These are phyloP conservation scores for Nyssa sinensis DNA, from an alignment of 148 eudicot species.

Conservation along the genomic window DNA sequence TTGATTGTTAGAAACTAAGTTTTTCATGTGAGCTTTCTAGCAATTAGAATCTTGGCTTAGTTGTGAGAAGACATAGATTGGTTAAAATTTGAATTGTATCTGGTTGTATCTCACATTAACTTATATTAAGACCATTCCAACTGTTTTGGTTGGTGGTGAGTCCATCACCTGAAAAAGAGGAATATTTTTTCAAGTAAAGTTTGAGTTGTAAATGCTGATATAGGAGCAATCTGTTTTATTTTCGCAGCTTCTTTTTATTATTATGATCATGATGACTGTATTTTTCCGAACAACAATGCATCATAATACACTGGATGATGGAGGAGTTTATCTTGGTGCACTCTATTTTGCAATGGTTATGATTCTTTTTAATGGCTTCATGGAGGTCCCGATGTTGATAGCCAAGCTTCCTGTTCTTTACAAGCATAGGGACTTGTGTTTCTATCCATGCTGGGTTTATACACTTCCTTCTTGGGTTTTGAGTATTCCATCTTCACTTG, in stretches of 20 bases:
- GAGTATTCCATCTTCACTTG: slow-evolving; percentile 71
- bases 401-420: slow-evolving; percentile 89
- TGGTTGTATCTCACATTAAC: neutral
- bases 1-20: neutral
- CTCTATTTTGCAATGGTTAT: slow-evolving; percentile 80
- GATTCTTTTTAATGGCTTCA: slow-evolving; percentile 91
- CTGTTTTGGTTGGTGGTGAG: neutral
- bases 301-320: slow-evolving; percentile 72
- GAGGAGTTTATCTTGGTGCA: slow-evolving; percentile 82
- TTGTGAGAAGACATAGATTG: neutral
- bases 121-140: neutral
- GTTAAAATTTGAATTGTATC: neutral
- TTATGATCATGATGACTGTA: slow-evolving; percentile 70
- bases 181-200: neutral
- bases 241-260: slow-evolving; percentile 74
- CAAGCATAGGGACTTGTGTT: slow-evolving; percentile 86
- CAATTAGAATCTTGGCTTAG: neutral
- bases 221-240: slow-evolving; percentile 21
- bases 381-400: slow-evolving; percentile 92
- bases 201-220: slow-evolving; percentile 23
- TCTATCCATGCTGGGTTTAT: slow-evolving; percentile 94
- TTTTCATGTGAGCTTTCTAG: neutral
- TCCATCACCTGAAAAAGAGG: neutral
- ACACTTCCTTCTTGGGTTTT: slow-evolving; percentile 89
- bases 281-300: slow-evolving; percentile 91